Conservation (phyloP, 768 basidiomycete genomes). For the Vararia minispora region DNA sequence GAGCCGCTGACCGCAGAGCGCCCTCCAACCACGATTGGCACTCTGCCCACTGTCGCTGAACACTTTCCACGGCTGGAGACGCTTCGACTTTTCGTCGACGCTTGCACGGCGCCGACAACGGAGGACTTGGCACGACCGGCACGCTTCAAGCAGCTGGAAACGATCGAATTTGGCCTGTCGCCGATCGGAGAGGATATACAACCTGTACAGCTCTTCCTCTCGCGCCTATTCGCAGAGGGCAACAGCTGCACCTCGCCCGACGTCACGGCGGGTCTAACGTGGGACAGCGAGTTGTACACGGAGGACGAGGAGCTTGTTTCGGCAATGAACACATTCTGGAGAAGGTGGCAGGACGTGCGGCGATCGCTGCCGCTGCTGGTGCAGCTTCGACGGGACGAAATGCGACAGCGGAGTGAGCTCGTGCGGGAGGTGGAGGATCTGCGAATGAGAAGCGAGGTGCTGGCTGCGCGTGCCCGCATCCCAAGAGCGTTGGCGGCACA, state of each 20-base stretch:
- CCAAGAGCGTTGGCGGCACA: neutral
- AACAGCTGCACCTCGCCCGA: constrained; percentile 1
- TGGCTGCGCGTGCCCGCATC: constrained; percentile 5
- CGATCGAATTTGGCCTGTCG: constrained; percentile 9
- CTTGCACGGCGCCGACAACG: neutral
- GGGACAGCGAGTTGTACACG: constrained; percentile 1
- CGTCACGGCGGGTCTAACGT: constrained; percentile 7
- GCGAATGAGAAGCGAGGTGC: constrained; percentile 13
- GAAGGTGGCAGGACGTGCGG: constrained; percentile 8
- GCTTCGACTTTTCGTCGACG: constrained; percentile 12
- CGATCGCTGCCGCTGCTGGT: constrained; percentile 11
- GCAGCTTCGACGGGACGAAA: constrained; percentile 11
- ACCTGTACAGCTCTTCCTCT: constrained; percentile 12
- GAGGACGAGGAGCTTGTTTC: constrained; percentile 1
- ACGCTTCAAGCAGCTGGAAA: constrained; percentile 3
- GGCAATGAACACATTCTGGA: constrained; percentile 4
- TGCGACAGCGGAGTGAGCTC: constrained; percentile 7
- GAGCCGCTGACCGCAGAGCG: constrained; percentile 9
- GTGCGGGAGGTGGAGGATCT: constrained; percentile 14
- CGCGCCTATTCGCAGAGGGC: constrained; percentile 8
- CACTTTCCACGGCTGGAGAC: constrained; percentile 8
- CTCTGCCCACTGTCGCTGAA: constrained; percentile 2
- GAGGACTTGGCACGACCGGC: neutral
- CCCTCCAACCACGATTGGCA: constrained; percentile 4
- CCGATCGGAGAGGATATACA: constrained; percentile 9